Conservation (phyloP, 176 grass and related monocot species). For the Juncus inflexus region DNA sequence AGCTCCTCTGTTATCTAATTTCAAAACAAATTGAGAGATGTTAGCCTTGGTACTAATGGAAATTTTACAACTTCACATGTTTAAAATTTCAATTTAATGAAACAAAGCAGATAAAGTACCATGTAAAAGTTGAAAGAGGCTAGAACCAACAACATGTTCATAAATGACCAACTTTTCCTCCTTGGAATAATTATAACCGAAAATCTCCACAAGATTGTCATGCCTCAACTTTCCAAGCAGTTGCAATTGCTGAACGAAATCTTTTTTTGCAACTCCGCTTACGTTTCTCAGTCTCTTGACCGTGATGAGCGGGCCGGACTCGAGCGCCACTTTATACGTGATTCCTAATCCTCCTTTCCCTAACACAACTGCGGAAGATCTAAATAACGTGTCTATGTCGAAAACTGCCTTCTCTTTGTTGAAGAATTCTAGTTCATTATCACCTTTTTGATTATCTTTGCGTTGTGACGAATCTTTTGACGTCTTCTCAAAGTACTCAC, state of each 20-base stretch:
- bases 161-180: slow-evolving; percentile 83
- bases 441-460: slow-evolving; percentile 8
- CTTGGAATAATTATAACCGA: slow-evolving; percentile 66
- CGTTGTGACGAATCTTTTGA: slow-evolving; percentile 24
- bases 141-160: slow-evolving; percentile 59
- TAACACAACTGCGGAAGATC: slow-evolving; percentile 67
- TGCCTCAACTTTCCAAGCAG: slow-evolving; percentile 73
- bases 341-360: slow-evolving; percentile 74
- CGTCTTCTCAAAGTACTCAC: slow-evolving; percentile 44
- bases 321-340: slow-evolving; percentile 63
- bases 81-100: not conserved
- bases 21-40: slow-evolving; percentile 1
- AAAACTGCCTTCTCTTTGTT: slow-evolving; percentile 39
- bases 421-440: slow-evolving; percentile 50
- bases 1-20: slow-evolving; percentile 62
- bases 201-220: slow-evolving; percentile 70
- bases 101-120: slow-evolving; percentile 29
- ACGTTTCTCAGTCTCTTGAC: slow-evolving; percentile 90
- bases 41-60: not conserved
- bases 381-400: slow-evolving; percentile 55
- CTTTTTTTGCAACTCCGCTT: slow-evolving; percentile 47
- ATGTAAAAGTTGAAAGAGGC: slow-evolving; percentile 80
- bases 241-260: slow-evolving; percentile 70
- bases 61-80: too few species aligned
- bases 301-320: slow-evolving; percentile 30